A percentile compares a stretch with the other conserved stretches of the same genome.
Conservation (phyloP, 1,139 yeast species). For the Kluyveromyces marxianus region DNA sequence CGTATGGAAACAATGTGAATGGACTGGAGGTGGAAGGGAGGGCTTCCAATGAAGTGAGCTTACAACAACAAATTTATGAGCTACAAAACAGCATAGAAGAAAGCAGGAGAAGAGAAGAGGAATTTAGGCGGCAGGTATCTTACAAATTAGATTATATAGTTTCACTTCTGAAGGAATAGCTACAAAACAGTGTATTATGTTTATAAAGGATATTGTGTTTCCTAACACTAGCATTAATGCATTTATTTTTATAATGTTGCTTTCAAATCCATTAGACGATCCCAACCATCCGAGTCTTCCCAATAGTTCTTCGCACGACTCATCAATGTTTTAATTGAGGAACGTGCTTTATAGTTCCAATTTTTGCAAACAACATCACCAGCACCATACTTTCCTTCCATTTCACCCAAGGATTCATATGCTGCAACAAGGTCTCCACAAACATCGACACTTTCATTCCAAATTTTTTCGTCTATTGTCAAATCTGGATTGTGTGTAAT, state of each 20-base stretch:
- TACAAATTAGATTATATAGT: constrained; percentile 11
- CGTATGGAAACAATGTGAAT: not conserved
- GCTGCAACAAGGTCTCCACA: constrained; percentile 80
- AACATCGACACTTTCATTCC: constrained; percentile 78
- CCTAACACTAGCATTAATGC: not conserved
- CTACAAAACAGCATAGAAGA: not conserved
- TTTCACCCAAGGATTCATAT: constrained; percentile 77
- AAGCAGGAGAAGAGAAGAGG: constrained; percentile 6
- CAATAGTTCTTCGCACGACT: constrained; percentile 73
- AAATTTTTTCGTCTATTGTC: constrained; percentile 50
- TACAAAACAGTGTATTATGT: too few relatives aligned
- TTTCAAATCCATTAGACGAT: constrained; percentile 49
- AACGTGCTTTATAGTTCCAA: constrained; percentile 81
- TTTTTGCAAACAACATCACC: constrained; percentile 83
- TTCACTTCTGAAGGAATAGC: constrained; percentile 7
- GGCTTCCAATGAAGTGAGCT: not conserved
- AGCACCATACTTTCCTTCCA: constrained; percentile 78
- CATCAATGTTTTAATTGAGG: constrained; percentile 64
- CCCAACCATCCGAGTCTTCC: constrained; percentile 81
- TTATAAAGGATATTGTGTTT: too few relatives aligned
- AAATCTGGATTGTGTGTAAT: constrained; percentile 57
- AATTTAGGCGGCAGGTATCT: constrained; percentile 10
- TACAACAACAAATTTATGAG: not conserved
- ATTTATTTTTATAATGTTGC: constrained; percentile 11
- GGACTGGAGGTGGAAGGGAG: not conserved